Conservation (phyloP, 768 basidiomycete species). For the Leccinum variicolor region DNA sequence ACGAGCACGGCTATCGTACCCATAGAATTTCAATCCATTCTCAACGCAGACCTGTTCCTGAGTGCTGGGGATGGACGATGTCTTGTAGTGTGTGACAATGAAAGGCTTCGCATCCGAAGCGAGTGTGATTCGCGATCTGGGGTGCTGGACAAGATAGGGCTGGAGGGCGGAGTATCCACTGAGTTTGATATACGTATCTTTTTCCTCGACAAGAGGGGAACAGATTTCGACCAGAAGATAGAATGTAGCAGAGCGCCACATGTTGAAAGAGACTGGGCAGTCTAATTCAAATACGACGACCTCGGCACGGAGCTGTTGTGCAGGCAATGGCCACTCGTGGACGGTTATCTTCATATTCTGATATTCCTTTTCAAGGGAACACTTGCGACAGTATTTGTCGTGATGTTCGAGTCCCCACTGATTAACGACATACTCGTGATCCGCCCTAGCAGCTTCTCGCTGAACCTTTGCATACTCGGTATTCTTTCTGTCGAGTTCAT, state of each 20-base stretch:
- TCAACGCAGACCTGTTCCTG: slow-evolving; percentile 26
- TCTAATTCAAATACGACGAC: slow-evolving; percentile 41
- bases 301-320: slow-evolving; percentile 16
- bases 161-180: slow-evolving; percentile 8
- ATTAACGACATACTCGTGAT: neutral
- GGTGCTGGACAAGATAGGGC: slow-evolving; percentile 14
- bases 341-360: neutral
- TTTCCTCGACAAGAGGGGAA: slow-evolving; percentile 1
- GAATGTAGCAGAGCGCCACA: slow-evolving; percentile 44
- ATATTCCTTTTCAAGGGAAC: neutral
- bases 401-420: neutral
- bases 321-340: slow-evolving; percentile 35
- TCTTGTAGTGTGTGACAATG: slow-evolving; percentile 12
- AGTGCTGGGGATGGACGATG: slow-evolving; percentile 11
- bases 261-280: slow-evolving; percentile 37
- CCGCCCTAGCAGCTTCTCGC: neutral
- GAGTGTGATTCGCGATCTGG: slow-evolving; percentile 19
- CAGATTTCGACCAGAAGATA: slow-evolving; percentile 37
- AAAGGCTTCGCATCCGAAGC: slow-evolving; percentile 25
- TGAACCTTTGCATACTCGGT: neutral
- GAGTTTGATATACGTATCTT: slow-evolving; percentile 14
- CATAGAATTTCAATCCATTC: slow-evolving; percentile 31
- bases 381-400: neutral
- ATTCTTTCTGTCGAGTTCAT: neutral
- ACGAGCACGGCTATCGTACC: slow-evolving; percentile 27